Evolutionary conservation across 805 yeast genomes (phyloP), one percentile per base, ranked within the genome.

Genomic region (Yamadazyma nakazawae): DNA sequence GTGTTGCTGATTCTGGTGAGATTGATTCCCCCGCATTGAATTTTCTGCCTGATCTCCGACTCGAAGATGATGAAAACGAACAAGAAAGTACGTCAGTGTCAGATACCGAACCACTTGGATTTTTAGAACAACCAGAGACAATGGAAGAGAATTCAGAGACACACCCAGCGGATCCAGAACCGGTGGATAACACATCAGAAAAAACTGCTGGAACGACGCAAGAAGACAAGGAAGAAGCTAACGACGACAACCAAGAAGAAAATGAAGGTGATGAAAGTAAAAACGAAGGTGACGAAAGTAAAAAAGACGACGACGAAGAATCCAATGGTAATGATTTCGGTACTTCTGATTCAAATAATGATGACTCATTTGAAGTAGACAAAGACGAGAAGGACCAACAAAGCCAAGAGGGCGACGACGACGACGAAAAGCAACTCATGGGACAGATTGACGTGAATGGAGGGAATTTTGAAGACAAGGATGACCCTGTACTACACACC

Each of bases 271-370:
- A 25, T 30, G 17, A 30, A 42, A n/a, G 13, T 14, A 21, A 41
- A 10, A 34, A 31, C 32, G 30, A 17, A 24, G 47, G n/a, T 40
- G 49, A 35, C 43, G 40, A 17, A 45, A n/a, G 13, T 14, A 21
- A 41, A 10, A 34, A 31, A 24, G 30, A 17, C 16, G 47, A 17
- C 42, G 49, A 35, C 43, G 40, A 17, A 45, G 47, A 14, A 39
- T 37, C 18, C 18, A 21, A 17, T 14, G 42, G 17, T 8, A 14
- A 32, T 26, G 42, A 17, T 11, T 21, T 21, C 7, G 24, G 24
- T 21, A 21, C 24, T 21, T 21, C 24, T 21, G 24, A 21, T 21
- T 21, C 24, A 21, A 21, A 21, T 4, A 7, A 4, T 4, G 24
- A 21, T 21, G 24, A 6, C 38, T 13, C 19, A 12, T 16, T 30